These are phyloP conservation scores for Emydomyces testavorans DNA, from an alignment of 2,329 filamentous ascomycete species.

Conservation along the genomic window DNA sequence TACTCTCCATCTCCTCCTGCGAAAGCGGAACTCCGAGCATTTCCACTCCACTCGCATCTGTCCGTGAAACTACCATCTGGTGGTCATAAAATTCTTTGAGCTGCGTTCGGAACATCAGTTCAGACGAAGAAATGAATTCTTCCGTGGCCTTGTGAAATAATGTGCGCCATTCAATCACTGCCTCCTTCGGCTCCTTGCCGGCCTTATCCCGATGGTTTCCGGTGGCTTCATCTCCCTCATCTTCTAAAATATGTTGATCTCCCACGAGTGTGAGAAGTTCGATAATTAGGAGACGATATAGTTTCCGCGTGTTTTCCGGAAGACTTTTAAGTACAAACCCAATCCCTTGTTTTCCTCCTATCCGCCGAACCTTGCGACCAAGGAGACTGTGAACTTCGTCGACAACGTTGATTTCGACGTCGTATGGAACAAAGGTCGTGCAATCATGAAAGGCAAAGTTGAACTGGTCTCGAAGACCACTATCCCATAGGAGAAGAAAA, in stretches of 20 bases:
- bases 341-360: conserved; percentile 83
- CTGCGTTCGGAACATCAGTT: conserved; percentile 87
- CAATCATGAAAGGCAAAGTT: conserved; percentile 88
- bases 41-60: conserved; percentile 76
- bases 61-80: conserved; percentile 85
- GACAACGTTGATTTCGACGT: conserved; percentile 67
- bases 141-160: conserved; percentile 92
- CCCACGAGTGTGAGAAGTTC: conserved; percentile 65
- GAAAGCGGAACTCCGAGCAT: conserved; percentile 73
- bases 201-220: conserved; percentile 16
- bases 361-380: conserved; percentile 63
- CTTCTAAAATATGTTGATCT: conserved; percentile 39
- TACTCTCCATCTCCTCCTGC: conserved; percentile 76
- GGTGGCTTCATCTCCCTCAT: conserved; percentile 35
- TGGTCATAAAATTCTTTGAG: conserved; percentile 98
- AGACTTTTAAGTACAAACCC: conserved; percentile 81
- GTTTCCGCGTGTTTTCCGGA: conserved; percentile 77
- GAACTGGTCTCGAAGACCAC: conserved; percentile 67
- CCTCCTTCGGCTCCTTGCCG: conserved; percentile 25
- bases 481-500: conserved; percentile 82
- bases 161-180: conserved; percentile 77
- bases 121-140: conserved; percentile 92
- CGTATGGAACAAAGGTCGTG: conserved; percentile 72
- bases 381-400: conserved; percentile 83
- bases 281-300: conserved; percentile 74